Base-by-base conservation (phyloP, 2,329 filamentous ascomycete genomes). In the Parascedosporium putredinis region DNA sequence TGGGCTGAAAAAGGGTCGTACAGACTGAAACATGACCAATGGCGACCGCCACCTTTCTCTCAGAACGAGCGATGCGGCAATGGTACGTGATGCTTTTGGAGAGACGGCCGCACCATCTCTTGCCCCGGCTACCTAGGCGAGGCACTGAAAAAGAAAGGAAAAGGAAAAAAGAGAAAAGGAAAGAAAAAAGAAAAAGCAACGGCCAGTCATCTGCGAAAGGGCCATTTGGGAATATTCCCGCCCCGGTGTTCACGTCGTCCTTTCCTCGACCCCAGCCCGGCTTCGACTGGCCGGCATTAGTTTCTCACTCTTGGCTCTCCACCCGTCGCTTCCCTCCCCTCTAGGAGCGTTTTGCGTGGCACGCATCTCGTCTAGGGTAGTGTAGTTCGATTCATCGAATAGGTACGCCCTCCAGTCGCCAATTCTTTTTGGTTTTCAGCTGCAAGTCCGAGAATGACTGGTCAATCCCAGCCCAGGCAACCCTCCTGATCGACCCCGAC, bases 351-450 rank as follows among this genome's bases (percentile, higher is more conserved):
- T 31, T 31, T 31, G n/a, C n/a, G n/a, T n/a, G n/a, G n/a, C n/a
- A n/a, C n/a, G n/a, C n/a, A n/a, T n/a, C n/a, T n/a, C n/a, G n/a
- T n/a, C n/a, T n/a, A n/a, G n/a, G n/a, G n/a, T n/a, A n/a, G n/a
- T n/a, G n/a, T n/a, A n/a, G n/a, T n/a, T n/a, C n/a, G n/a, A n/a
- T n/a, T n/a, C n/a, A n/a, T n/a, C n/a, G n/a, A n/a, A n/a, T n/a
- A n/a, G n/a, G n/a, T n/a, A n/a, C 20, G 38, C 16, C 18, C 38
- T 42, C 38, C 10, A 20, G 18, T 42, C 38, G 38, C 20, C n/a
- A n/a, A n/a, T n/a, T n/a, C n/a, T n/a, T n/a, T n/a, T n/a, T n/a
- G 38, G 12, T 31, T 42, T 42, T 42, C 38, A 42, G 38, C 38
- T 42, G 38, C 38, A 42, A 22, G 18, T 18, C 9, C 16, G 38